phyloP scores from a whole-genome alignment of 345 rosid genomes.

The Citrus australasica region DNA sequence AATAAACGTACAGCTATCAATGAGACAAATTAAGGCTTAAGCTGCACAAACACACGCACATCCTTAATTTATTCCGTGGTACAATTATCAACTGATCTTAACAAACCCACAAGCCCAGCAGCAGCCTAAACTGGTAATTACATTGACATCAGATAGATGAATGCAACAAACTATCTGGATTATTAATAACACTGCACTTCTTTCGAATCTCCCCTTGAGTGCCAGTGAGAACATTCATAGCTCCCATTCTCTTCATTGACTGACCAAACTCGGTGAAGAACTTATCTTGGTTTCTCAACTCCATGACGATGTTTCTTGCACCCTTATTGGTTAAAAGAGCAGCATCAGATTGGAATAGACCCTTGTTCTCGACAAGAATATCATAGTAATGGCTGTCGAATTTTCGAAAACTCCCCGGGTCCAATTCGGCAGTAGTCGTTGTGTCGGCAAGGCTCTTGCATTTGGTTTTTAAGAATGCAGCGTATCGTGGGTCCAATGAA shows the following conservation, averaged over 20 bases:
- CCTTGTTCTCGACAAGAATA: constrained; percentile 36
- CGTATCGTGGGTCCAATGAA: constrained; percentile 37
- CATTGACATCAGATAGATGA: background rate
- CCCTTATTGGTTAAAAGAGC: constrained; percentile 40
- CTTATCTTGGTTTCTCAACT: constrained; percentile 10
- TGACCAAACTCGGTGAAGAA: constrained; percentile 50
- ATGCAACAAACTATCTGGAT: background rate
- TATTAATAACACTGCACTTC: constrained; percentile 37
- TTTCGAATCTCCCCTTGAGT: constrained; percentile 53
- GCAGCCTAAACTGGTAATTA: background rate
- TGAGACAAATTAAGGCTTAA: too few relatives aligned
- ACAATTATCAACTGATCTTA: background rate
- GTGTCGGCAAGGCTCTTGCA: constrained; percentile 32
- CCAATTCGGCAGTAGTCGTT: constrained; percentile 47
- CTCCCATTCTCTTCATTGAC: constrained; percentile 61
- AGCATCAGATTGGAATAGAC: constrained; percentile 61
- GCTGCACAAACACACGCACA: too few relatives aligned
- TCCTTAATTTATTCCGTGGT: background rate
- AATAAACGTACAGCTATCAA: too few relatives aligned
- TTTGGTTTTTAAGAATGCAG: constrained; percentile 33
- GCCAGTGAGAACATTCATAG: constrained; percentile 39
- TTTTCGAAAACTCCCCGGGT: constrained; percentile 35
- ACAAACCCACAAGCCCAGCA: background rate
- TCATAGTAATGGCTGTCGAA: constrained; percentile 53
- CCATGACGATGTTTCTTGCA: constrained; percentile 15